Base-by-base conservation (phyloP, 2,329 filamentous ascomycete genomes). In the Epicoccum nigrum region DNA sequence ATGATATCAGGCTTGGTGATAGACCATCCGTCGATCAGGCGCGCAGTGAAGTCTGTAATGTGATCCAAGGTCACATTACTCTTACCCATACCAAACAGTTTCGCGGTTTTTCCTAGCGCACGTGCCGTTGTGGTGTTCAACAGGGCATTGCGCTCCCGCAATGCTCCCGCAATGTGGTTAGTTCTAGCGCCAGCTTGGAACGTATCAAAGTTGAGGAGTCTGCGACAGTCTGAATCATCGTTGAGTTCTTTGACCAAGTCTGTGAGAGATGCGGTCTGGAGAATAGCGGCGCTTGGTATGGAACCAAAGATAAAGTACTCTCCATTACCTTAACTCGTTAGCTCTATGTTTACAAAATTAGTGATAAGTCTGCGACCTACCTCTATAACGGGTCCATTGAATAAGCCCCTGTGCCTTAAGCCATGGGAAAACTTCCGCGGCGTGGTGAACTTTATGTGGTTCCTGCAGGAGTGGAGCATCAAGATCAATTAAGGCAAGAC, bases 341-440 rank as follows among this genome's bases (percentile, higher is more conserved):
- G 23, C 23, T 9, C 23, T 25, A 25, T 25, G n/a, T n/a, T n/a
- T n/a, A n/a, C n/a, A n/a, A n/a, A n/a, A n/a, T n/a, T n/a, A n/a
- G n/a, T n/a, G 23, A 25, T 7, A 25, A 25, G 23, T 6, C 23
- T 25, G 23, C 9, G 23, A 25, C 38, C 31, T 23, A 33, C 47
- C 52, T 15, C 32, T 37, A n/a, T 55, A 55, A 2, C 52, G 34
- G 1, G 53, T 35, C 48, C 48, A 55, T 1, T 11, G 12, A 1
- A 40, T 40, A 0, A 45, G 19, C 2, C 40, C 44, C 1, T 55
- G 25, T 0, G 21, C 13, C n/a, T 52, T 51, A 0, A 55, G 35
- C 25, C 25, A 37, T 0, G 17, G 7, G 6, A 55, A 16, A 0
- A 55, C 20, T 1, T 52, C 35, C 1, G 40, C 27, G 0, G 51